phyloP scores from a whole-genome alignment of 352 stramenopile species.

The Pythium brachiatum region DNA sequence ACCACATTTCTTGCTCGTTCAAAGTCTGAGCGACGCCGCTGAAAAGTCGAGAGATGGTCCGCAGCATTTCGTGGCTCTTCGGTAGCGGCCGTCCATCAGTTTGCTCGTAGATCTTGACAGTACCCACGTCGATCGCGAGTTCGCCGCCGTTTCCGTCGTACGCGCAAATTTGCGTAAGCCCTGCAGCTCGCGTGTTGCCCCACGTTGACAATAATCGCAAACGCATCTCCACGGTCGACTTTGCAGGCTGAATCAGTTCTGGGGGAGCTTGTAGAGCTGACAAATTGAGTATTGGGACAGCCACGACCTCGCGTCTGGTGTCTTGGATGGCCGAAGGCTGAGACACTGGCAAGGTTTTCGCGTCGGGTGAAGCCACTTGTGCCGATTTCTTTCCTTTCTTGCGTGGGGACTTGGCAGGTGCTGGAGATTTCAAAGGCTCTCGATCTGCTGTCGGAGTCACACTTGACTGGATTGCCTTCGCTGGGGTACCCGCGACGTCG shows the following conservation, averaged over 20 bases:
- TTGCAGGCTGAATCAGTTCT: neutral
- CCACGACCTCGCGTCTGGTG: neutral
- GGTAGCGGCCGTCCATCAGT: conserved; percentile 40
- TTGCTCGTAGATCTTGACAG: conserved; percentile 56
- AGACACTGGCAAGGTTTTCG: neutral
- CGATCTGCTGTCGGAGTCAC: neutral
- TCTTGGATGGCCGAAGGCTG: neutral
- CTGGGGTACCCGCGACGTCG: neutral
- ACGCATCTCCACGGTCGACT: conserved; percentile 36
- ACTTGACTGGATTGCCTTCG: neutral
- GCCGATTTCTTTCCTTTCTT: neutral
- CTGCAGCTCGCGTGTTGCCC: conserved; percentile 52
- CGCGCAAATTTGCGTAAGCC: conserved; percentile 60
- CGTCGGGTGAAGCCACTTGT: neutral
- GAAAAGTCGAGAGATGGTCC: conserved; percentile 48
- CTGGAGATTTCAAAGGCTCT: neutral
- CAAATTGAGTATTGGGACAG: conserved; percentile 15
- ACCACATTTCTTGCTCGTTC: conserved; percentile 76
- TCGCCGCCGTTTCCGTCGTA: conserved; percentile 67
- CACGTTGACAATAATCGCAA: conserved; percentile 75
- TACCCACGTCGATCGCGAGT: conserved; percentile 39
- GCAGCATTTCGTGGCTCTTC: conserved; percentile 70
- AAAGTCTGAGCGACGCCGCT: conserved; percentile 60
- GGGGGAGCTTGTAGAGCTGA: neutral
- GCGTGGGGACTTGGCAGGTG: neutral